Percentiles rank a stretch among this genome's conserved stretches.
phyloP scores from a whole-genome alignment of 1,284 basidiomycete genomes.

The Naganishia cerealis region DNA sequence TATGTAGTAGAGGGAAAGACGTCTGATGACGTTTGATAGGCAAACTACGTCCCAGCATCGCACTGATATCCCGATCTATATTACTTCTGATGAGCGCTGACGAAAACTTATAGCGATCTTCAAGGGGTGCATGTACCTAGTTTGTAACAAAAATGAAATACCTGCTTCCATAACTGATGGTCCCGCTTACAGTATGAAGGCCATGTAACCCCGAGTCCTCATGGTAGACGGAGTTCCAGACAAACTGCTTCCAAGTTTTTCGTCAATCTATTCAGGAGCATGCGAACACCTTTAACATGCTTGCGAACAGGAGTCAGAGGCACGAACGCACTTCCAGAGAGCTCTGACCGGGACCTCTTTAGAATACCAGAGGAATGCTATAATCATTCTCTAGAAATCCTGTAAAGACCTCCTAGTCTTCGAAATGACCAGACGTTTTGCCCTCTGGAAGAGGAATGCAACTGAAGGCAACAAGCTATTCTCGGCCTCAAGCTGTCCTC shows the following conservation, averaged over 20 bases:
- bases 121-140: not conserved
- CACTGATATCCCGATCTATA: not conserved
- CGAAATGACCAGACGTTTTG: not conserved
- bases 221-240: constrained; percentile 6
- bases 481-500: not conserved
- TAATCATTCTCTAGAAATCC: constrained; percentile 22
- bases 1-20: not conserved
- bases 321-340: constrained; percentile 5
- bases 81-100: not conserved
- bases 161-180: not conserved
- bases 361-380: constrained; percentile 15
- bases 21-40: not conserved
- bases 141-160: not conserved
- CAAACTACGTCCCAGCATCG: constrained; percentile 6
- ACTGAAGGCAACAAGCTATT: constrained; percentile 5
- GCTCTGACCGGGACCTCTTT: constrained; percentile 12
- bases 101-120: not conserved
- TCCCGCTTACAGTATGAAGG: not conserved
- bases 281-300: not conserved
- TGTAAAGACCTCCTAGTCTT: not conserved
- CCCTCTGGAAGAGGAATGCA: constrained; percentile 9
- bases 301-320: not conserved
- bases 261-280: not conserved
- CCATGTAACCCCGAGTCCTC: not conserved
- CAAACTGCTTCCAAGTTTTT: constrained; percentile 11